Base-by-base conservation (phyloP, 331 rosid species). In the Saraca asoca region DNA sequence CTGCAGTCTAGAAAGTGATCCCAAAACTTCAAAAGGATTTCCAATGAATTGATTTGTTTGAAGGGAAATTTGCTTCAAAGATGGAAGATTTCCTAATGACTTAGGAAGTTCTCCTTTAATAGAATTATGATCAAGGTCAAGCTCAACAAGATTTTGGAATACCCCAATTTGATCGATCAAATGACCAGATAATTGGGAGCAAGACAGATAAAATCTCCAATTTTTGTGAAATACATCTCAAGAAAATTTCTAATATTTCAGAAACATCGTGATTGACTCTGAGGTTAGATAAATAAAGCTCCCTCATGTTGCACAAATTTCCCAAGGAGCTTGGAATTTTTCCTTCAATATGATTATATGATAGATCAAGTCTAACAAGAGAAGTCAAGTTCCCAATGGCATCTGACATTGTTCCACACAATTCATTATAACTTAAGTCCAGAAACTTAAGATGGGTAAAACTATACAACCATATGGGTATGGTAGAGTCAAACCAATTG, bases 11-110 rank as follows among this genome's bases (percentile, higher is more conserved):
- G 35, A 37, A 11, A 67, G 39, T 1, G 35, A 9, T 13, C 72
- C 5, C 11, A 70, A 10, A 45, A 64, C 24, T 29, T 20, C 29
- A 42, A 78, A 78, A 66, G 79, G 58, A 43, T 62, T 66, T 19
- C 73, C 81, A 8, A 5, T 50, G 0, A 80, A 35, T 12, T 58
- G 14, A 20, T 80, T 68, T 0, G 0, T 0, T 0, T 1, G 1
- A 7, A 81, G 2, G 7, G 0, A 7, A n/a, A 59, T 6, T 0
- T 0, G 0, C 0, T 0, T 13, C 33, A 70, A 50, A 5, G 69
- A 70, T 7, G 52, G 18, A 3, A 70, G 10, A 4, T 50, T 60
- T 10, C 62, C 68, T 6, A 70, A 16, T 8, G 61, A 49, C 11
- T 6, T 8, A 0, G 68, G 61, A 51, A 70, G 49, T 0, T 51